A percentile compares a stretch with the other conserved stretches of the same genome.
phyloP scores from a whole-genome alignment of 495 filamentous ascomycete species.

The Penicillium crystallinum region DNA sequence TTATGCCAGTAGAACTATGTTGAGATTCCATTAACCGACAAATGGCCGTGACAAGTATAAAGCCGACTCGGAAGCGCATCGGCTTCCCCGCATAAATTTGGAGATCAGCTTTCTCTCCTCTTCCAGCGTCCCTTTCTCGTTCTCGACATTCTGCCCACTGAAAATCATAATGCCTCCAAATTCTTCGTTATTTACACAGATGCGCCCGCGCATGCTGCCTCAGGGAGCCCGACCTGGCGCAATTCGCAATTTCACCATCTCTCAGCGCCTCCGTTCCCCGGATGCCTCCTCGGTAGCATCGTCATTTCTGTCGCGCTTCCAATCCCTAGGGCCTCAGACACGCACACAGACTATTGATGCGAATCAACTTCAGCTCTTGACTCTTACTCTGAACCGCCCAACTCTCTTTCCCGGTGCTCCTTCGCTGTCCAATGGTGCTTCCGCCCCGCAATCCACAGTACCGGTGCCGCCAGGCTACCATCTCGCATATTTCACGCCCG shows the following conservation, averaged over 20 bases:
- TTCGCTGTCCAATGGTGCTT: slow-evolving; percentile 26
- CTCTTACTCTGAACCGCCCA: slow-evolving; percentile 47
- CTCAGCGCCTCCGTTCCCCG: slow-evolving; percentile 2
- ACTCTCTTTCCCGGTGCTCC: slow-evolving; percentile 29
- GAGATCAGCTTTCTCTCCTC: not conserved
- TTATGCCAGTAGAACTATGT: too few relatives aligned
- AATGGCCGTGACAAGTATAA: not conserved
- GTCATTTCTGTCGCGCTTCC: slow-evolving; percentile 39
- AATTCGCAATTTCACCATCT: slow-evolving; percentile 1
- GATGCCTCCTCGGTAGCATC: slow-evolving; percentile 32
- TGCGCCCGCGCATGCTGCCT: not conserved
- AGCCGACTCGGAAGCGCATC: slow-evolving; percentile 8
- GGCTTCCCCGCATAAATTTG: slow-evolving; percentile 10
- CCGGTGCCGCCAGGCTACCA: slow-evolving; percentile 63
- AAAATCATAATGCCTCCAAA: not conserved
- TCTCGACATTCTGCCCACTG: not conserved
- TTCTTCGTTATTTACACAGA: not conserved
- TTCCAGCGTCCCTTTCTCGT: not conserved
- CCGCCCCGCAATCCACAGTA: slow-evolving; percentile 27
- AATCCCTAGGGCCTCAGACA: slow-evolving; percentile 37
- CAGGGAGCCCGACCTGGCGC: not conserved
- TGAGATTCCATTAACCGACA: not conserved
- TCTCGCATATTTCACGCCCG: slow-evolving; percentile 65
- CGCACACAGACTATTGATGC: slow-evolving; percentile 49
- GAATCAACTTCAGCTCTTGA: slow-evolving; percentile 55